Base-by-base conservation (phyloP, 2,329 filamentous ascomycete species). In the Trichoderma afroharzianum region DNA sequence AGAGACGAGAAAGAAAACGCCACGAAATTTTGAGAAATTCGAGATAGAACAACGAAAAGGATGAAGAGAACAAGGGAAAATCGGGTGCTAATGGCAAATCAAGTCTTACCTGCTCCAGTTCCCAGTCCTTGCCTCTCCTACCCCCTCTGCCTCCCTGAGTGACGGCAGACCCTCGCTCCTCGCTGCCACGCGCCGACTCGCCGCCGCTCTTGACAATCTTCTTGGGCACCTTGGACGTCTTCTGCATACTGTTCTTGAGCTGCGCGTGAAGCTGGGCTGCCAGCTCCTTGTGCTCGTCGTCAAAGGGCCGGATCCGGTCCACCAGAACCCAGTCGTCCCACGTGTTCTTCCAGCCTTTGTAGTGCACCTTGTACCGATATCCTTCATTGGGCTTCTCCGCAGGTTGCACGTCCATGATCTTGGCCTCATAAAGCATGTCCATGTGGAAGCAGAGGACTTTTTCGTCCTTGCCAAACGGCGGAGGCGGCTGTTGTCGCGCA, bases 321-420 rank as follows among this genome's bases (percentile, higher is more conserved):
- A 94, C 91, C 26, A 93, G 90, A 58, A 98, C 96, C 95, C 95
- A 98, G 84, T 99, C 96, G 84, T 99, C 96, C 96, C 96, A 99
- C 87, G 94, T 98, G 81, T 95, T 95, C 86, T 99, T 99, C 96
- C 96, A 99, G 78, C 96, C 96, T 83, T 98, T 98, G 85, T 99
- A 99, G 83, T 99, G 96, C 70, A 99, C 93, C 79, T 93, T 93
- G 84, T 97, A 99, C 80, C 94, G 90, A 79, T 90, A 94, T 39
- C 92, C 90, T 73, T 91, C 84, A 55, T 82, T 91, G 24, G 83
- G 91, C 80, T 90, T 91, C 82, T 92, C 91, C 78, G 91, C 91
- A 58, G 78, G 87, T 85, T 81, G 90, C 36, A 93, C 87, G 75
- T 98, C 95, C 74, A 97, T 89, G 67, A 99, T 91, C 83, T 98